These are phyloP conservation scores for Lagenaria siceraria DNA, from an alignment of 306 rosid genomes.

Conservation along the genomic window DNA sequence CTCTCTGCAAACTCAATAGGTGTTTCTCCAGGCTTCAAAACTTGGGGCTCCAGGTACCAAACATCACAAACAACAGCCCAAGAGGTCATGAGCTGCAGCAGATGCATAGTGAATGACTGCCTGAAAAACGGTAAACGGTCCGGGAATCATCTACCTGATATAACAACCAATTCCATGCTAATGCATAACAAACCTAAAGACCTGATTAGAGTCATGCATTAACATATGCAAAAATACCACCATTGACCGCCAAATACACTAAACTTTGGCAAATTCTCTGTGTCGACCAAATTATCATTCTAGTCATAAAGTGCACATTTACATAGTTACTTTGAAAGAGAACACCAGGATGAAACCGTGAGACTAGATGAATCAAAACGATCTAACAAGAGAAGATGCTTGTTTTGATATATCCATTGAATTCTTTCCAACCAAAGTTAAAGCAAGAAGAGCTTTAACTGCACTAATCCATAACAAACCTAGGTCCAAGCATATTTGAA, in stretches of 20 bases:
- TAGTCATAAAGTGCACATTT: background rate
- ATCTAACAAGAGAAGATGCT: background rate
- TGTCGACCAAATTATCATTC: background rate
- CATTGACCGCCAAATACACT: background rate
- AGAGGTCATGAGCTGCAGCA: constrained; percentile 92
- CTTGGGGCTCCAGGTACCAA: constrained; percentile 96
- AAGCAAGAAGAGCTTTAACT: background rate
- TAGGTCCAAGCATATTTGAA: background rate
- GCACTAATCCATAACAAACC: background rate
- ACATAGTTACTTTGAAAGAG: background rate
- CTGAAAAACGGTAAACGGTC: constrained; percentile 28
- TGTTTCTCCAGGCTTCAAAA: constrained; percentile 77
- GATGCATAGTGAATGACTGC: constrained; percentile 93
- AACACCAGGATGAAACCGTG: background rate
- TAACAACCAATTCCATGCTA: background rate
- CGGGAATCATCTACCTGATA: background rate
- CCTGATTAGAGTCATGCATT: background rate
- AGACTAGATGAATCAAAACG: background rate
- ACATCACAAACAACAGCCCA: constrained; percentile 99
- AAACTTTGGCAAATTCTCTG: background rate
- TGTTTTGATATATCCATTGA: background rate
- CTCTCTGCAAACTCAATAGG: constrained; percentile 96
- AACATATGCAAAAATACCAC: background rate
- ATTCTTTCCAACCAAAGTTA: background rate
- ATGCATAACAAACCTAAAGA: background rate